A percentile compares a stretch with the other conserved stretches of the same genome.
Evolutionary conservation across 1,139 yeast genomes (phyloP).

Genomic region (Taphrina populina): DNA sequence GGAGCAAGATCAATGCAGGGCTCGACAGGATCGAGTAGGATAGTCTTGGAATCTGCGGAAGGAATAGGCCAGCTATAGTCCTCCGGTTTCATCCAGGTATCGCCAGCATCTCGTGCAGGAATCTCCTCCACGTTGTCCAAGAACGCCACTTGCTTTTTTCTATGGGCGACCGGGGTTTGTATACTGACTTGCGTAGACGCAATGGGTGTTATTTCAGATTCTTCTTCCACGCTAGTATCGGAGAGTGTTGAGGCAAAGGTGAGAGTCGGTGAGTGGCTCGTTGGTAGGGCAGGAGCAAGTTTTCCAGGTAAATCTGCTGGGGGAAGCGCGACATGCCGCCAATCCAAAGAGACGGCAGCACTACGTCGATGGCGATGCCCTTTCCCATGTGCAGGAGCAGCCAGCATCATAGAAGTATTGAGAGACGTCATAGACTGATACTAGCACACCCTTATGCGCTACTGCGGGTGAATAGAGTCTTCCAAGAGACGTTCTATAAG

Average conservation of each 20-base stretch:
- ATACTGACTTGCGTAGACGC: constrained; percentile 12
- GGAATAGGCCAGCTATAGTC: constrained; percentile 28
- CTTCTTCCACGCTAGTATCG: constrained; percentile 19
- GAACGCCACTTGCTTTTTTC: constrained; percentile 14
- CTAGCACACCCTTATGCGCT: no score
- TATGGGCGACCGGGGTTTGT: background rate
- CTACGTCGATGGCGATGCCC: constrained; percentile 31
- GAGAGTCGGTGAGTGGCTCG: constrained; percentile 15
- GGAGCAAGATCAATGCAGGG: constrained; percentile 31
- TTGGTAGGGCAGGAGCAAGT: background rate
- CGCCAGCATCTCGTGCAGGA: constrained; percentile 19
- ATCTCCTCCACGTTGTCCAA: constrained; percentile 14
- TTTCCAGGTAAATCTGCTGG: constrained; percentile 3
- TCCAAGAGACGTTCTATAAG: no score
- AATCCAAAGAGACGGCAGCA: constrained; percentile 29
- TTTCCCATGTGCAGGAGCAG: constrained; percentile 19
- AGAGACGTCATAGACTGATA: no score
- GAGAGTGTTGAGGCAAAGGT: constrained; percentile 25
- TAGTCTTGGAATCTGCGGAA: constrained; percentile 10
- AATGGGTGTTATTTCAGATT: background rate
- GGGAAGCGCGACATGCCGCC: constrained; percentile 28
- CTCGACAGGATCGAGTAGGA: constrained; percentile 13
- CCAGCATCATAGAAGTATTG: constrained; percentile 1
- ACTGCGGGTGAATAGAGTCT: no score
- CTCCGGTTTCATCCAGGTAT: constrained; percentile 29